Evolutionary conservation across 2,329 filamentous ascomycete genomes (phyloP), one percentile per base, ranked within the genome.

Genomic region (Coniosporium tulheliwenetii): DNA sequence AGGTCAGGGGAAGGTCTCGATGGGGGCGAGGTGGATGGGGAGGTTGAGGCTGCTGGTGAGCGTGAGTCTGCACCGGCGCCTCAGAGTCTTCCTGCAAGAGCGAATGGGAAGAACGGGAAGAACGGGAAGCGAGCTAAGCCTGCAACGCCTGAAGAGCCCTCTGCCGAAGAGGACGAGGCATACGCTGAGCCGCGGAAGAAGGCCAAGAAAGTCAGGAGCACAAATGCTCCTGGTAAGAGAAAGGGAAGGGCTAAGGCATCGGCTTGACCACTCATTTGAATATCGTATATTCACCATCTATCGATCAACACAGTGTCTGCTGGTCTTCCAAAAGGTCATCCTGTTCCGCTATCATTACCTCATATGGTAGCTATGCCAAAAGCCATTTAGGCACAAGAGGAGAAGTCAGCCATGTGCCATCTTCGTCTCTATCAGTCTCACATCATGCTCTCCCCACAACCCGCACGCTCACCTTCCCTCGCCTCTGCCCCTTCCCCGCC

Each of bases 1-100:
- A 54, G 44, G 52, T 55, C 43, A 40, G 36, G 36, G 36, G 13
- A 37, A 10, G 36, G 36, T 15, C 10, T 13, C 16, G 36, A 26
- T 10, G 15, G 16, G 5, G 15, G 16, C 8, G 36, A 19, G 5
- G 36, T 8, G 13, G 36, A 15, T 12, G 36, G 16, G n/a, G 10
- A 19, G 4, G 36, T 15, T 15, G 36, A 5, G 2, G 13, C 36
- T 37, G 13, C 5, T 15, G 36, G 10, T 15, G 36, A 10, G 10
- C 12, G 12, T 26, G 36, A 10, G 14, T n/a, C 33, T 35, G 5
- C 15, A 15, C 16, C 15, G 36, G 16, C 5, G 36, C 15, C 36
- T 12, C n/a, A 15, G 36, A 15, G 13, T 12, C 13, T 15, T 12
- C 2, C 36, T 12, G 16, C 36, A 10, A 19, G n/a, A 14, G 36